Evolutionary conservation across 495 filamentous ascomycete genomes (phyloP).

Genomic region (Neohortaea acidophila): DNA sequence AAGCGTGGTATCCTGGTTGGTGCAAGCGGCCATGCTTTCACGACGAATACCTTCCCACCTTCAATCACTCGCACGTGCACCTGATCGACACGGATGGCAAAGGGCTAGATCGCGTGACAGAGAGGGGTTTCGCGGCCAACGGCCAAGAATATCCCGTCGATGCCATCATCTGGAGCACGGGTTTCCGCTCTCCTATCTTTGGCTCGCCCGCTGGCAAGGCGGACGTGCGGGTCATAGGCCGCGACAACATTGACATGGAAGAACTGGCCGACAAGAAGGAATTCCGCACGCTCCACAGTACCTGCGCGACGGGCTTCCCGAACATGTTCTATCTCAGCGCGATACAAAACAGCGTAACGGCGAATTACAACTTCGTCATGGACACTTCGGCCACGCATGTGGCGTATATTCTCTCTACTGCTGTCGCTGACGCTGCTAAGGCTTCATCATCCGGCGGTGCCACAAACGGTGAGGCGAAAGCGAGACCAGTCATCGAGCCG

Average conservation of each 20-base stretch:
- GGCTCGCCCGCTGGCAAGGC: constrained; percentile 26
- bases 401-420: constrained; percentile 31
- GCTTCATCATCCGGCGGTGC: too few relatives aligned
- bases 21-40: constrained; percentile 30
- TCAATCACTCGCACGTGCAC: constrained; percentile 20
- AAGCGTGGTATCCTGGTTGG: constrained; percentile 25
- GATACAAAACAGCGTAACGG: constrained; percentile 26
- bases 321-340: constrained; percentile 37
- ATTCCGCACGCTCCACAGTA: constrained; percentile 34
- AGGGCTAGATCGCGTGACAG: constrained; percentile 30
- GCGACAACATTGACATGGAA: constrained; percentile 28
- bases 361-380: constrained; percentile 32
- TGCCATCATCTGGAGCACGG: constrained; percentile 35
- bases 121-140: constrained; percentile 26
- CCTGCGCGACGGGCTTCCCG: constrained; percentile 33
- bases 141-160: constrained; percentile 30
- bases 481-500: constrained; percentile 34
- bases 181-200: constrained; percentile 27
- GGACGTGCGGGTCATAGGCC: constrained; percentile 30
- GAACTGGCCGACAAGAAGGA: constrained; percentile 29
- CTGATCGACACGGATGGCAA: constrained; percentile 41
- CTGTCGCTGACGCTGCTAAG: not conserved
- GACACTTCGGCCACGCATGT: constrained; percentile 29
- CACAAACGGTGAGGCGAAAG: too few relatives aligned
- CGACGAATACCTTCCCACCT: constrained; percentile 21